Evolutionary conservation across 2,329 filamentous ascomycete species (phyloP).

Genomic region (Gaeumannomyces sp.): DNA sequence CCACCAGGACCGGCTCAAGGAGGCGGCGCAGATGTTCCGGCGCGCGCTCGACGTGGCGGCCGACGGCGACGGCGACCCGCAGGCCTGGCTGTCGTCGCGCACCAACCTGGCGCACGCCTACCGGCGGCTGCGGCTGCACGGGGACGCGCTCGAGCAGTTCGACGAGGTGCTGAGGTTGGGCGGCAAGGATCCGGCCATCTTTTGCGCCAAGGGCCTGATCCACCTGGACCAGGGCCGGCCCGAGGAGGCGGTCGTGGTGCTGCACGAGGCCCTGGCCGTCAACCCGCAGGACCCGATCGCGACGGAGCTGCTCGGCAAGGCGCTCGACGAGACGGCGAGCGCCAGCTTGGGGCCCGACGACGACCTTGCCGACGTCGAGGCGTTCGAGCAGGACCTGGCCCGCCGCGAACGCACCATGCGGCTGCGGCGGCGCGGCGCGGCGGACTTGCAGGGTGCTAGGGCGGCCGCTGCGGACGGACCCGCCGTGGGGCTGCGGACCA

Average conservation of each 20-base stretch:
- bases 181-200: conserved; percentile 71
- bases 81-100: conserved; percentile 75
- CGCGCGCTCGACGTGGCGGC: conserved; percentile 71
- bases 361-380: conserved; percentile 24
- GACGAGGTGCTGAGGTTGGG: conserved; percentile 81
- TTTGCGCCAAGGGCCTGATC: conserved; percentile 77
- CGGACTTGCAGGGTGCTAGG: conserved; percentile 10
- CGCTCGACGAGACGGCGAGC: conserved; percentile 55
- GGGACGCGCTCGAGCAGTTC: conserved; percentile 72
- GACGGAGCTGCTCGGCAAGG: conserved; percentile 69
- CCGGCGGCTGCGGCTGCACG: conserved; percentile 61
- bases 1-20: conserved; percentile 73
- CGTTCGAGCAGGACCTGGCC: conserved; percentile 48
- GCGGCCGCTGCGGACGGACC: conserved; percentile 8
- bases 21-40: conserved; percentile 71
- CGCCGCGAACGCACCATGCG: conserved; percentile 39
- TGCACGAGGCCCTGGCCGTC: conserved; percentile 80
- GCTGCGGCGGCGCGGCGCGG: conserved; percentile 29
- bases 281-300: conserved; percentile 75
- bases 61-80: conserved; percentile 74
- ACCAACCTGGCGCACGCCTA: conserved; percentile 88
- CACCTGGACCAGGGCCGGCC: conserved; percentile 69
- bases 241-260: conserved; percentile 70
- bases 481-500: conserved; percentile 17
- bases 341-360: conserved; percentile 38